Evolutionary conservation across 1,139 yeast genomes (phyloP).

Genomic region (Suhomyces kunorum): DNA sequence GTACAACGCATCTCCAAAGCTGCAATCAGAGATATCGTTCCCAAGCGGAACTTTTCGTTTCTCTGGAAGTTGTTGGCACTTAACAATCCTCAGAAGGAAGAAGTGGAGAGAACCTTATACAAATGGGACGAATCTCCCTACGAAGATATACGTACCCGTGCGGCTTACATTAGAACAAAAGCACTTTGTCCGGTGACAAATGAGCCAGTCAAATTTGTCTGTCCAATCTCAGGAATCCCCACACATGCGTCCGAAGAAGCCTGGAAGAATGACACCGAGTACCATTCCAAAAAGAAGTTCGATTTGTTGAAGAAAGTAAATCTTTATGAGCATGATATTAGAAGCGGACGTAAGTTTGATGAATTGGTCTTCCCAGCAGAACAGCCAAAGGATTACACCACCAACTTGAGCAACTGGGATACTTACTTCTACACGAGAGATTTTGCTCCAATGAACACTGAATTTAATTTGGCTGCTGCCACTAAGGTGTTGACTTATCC

Average conservation of each 20-base stretch:
- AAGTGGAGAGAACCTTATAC: slow-evolving; percentile 24
- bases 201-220: slow-evolving; percentile 76
- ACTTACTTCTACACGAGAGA: slow-evolving; percentile 89
- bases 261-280: slow-evolving; percentile 77
- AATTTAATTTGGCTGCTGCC: slow-evolving; percentile 91
- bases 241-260: slow-evolving; percentile 91
- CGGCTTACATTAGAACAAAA: slow-evolving; percentile 82
- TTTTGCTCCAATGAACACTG: slow-evolving; percentile 94
- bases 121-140: slow-evolving; percentile 90
- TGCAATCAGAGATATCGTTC: neutral
- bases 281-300: slow-evolving; percentile 66
- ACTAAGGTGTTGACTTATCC: slow-evolving; percentile 95
- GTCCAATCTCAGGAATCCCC: slow-evolving; percentile 94
- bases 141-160: slow-evolving; percentile 84
- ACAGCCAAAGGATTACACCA: slow-evolving; percentile 74
- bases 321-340: slow-evolving; percentile 88
- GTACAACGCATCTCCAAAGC: slow-evolving; percentile 7
- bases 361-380: slow-evolving; percentile 90
- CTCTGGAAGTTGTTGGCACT: slow-evolving; percentile 42
- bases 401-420: slow-evolving; percentile 89
- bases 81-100: slow-evolving; percentile 30
- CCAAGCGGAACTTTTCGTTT: slow-evolving; percentile 34
- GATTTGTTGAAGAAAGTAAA: slow-evolving; percentile 82
- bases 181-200: slow-evolving; percentile 92
- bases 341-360: slow-evolving; percentile 91